Evolutionary conservation across 768 basidiomycete species (phyloP), one percentile per base, ranked within the genome.

Genomic region (Hortiboletus campestris): DNA sequence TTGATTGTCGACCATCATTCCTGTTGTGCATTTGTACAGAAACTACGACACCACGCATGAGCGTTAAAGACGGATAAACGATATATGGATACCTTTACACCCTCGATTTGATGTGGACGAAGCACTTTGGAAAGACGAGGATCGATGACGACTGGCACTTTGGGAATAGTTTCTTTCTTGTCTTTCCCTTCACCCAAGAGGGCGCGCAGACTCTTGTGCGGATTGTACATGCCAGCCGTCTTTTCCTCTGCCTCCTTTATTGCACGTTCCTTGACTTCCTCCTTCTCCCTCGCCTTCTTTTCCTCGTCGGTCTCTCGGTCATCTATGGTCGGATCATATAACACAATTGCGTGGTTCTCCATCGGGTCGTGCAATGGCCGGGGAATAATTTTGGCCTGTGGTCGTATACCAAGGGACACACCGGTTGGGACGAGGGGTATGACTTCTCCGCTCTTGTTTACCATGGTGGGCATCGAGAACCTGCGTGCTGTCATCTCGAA

Each of bases 61-160:
- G 49, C 34, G 31, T 41, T 20, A 19, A 48, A 10, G 36, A 35
- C 53, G 39, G 13, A 46, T 38, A 42, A 49, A 12, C 22, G 28
- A 25, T 48, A n/a, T 28, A 32, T 46, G 14, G 65, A 78, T 61
- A 94, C 94, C 80, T 96, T 96, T 54, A 98, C 95, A 57, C 96
- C 96, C 71, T 98, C 97, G 25, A 99, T 85, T 72, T 99, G 96
- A 85, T 99, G 96, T 19, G 96, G 96, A 43, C 96, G 83, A 28
- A 99, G 80, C 17, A 96, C 91, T 69, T 92, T 96, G 34, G 81
- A 75, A 35, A 99, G 74, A 38, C 82, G 78, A 6, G 96, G 96
- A 67, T 98, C 96, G 41, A 99, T 97, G 38, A 99, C 97, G 12
- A 99, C 96, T 3, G 96, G 89, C 4, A 99, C 93, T 72, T 97